phyloP scores from a whole-genome alignment of 257 asterid species.

The Striga asiatica region DNA sequence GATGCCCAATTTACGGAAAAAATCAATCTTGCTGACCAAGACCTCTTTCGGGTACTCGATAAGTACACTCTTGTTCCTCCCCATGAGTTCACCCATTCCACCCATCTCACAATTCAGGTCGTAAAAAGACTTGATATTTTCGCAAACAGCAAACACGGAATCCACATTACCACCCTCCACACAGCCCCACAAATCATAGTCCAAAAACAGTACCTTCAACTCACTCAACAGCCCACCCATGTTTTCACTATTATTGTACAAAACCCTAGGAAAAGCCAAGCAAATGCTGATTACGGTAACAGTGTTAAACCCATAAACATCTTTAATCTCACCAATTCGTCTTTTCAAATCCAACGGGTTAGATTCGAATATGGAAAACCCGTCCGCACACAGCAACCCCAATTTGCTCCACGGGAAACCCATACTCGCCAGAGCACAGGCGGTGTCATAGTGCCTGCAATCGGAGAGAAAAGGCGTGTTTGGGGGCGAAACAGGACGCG shows the following conservation, averaged over 20 bases:
- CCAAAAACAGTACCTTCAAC: constrained; percentile 37
- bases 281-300: constrained; percentile 37
- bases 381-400: constrained; percentile 34
- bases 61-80: constrained; percentile 32
- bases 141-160: constrained; percentile 37
- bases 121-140: constrained; percentile 36
- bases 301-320: constrained; percentile 29
- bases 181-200: constrained; percentile 28
- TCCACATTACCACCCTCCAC: constrained; percentile 38
- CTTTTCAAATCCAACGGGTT: constrained; percentile 18
- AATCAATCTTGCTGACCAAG: constrained; percentile 36
- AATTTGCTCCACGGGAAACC: constrained; percentile 61
- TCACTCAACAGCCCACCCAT: constrained; percentile 34
- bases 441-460: constrained; percentile 31
- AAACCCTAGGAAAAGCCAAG: constrained; percentile 41
- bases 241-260: constrained; percentile 11
- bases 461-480: constrained; percentile 37
- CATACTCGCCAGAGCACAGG: constrained; percentile 37
- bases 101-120: constrained; percentile 53
- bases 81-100: constrained; percentile 41
- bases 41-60: constrained; percentile 35
- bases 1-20: constrained; percentile 33
- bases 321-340: constrained; percentile 27
- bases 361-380: constrained; percentile 13
- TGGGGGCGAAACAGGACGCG: constrained; percentile 13